Percentiles rank a stretch among this genome's conserved stretches.
Evolutionary conservation across 2,329 filamentous ascomycete genomes (phyloP).

Genomic region (Cercospora sp.): DNA sequence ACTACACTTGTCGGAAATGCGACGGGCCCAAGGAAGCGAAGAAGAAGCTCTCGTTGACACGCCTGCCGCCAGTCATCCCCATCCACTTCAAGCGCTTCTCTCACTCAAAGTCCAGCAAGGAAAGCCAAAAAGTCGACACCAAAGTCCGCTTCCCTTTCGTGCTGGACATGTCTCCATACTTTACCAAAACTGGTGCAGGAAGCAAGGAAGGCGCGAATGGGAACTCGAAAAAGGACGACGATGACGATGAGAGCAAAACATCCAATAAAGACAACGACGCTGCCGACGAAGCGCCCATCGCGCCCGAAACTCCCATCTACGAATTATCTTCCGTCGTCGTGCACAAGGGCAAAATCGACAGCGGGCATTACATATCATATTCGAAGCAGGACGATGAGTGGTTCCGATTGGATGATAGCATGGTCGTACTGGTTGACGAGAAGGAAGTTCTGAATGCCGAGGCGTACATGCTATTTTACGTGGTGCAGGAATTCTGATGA

Average conservation of each 20-base stretch:
- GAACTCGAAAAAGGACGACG: conserved; percentile 19
- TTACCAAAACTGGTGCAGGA: conserved; percentile 42
- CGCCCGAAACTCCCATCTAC: conserved; percentile 64
- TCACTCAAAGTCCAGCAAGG: conserved; percentile 57
- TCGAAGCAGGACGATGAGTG: conserved; percentile 81
- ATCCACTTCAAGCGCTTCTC: conserved; percentile 75
- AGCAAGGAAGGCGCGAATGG: conserved; percentile 43
- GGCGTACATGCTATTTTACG: conserved; percentile 87
- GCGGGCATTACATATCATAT: conserved; percentile 90
- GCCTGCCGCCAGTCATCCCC: conserved; percentile 82
- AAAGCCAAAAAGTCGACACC: conserved; percentile 85
- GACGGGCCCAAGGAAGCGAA: conserved; percentile 71
- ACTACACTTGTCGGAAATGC: conserved; percentile 84
- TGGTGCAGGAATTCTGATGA: conserved; percentile 28
- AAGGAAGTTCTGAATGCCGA: conserved; percentile 82
- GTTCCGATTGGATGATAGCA: conserved; percentile 95
- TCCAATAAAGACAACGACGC: conserved; percentile 17
- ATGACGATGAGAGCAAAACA: conserved; percentile 25
- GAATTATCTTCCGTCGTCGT: conserved; percentile 88
- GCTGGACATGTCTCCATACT: conserved; percentile 89
- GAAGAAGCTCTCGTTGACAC: conserved; percentile 80
- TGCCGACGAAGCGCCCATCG: conserved; percentile 20
- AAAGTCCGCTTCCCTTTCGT: conserved; percentile 81
- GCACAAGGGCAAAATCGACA: conserved; percentile 89
- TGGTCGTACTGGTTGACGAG: conserved; percentile 79